Percentiles rank a stretch among this genome's conserved stretches.
Evolutionary conservation across 495 filamentous ascomycete species (phyloP).

Genomic region (Penicillium tannophilum): DNA sequence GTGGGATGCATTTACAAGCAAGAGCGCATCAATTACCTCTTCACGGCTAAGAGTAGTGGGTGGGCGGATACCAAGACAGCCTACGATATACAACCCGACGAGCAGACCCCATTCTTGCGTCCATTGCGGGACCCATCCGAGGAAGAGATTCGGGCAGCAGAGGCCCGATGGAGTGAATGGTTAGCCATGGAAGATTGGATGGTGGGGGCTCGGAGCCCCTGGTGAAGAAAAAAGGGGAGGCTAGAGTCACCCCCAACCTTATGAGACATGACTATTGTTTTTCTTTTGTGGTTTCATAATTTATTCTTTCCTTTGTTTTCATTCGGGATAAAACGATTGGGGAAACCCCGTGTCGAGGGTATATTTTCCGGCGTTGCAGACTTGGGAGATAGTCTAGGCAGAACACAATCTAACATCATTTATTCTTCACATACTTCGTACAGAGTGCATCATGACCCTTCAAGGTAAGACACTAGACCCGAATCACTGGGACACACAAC

Average conservation of each 20-base stretch:
- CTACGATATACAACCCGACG: constrained; percentile 80
- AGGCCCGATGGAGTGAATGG: constrained; percentile 84
- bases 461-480: not conserved
- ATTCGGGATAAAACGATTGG: constrained; percentile 9
- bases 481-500: not conserved
- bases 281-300: constrained; percentile 19
- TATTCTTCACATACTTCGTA: not conserved
- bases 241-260: constrained; percentile 8
- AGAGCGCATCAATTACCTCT: constrained; percentile 90
- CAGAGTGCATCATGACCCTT: not conserved
- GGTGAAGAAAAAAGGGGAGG: constrained; percentile 24
- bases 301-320: constrained; percentile 16
- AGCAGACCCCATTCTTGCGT: constrained; percentile 81
- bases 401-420: not conserved
- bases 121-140: constrained; percentile 72
- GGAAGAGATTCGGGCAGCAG: constrained; percentile 78
- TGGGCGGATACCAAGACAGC: constrained; percentile 84
- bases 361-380: constrained; percentile 19
- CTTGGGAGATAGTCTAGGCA: not conserved
- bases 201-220: constrained; percentile 68
- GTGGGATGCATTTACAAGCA: constrained; percentile 78
- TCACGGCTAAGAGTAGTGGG: constrained; percentile 90
- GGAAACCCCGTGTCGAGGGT: constrained; percentile 13
- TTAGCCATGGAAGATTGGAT: constrained; percentile 97
- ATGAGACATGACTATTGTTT: constrained; percentile 31